Conservation (phyloP, 2,329 filamentous ascomycete genomes). For the Knufia fluminis region DNA sequence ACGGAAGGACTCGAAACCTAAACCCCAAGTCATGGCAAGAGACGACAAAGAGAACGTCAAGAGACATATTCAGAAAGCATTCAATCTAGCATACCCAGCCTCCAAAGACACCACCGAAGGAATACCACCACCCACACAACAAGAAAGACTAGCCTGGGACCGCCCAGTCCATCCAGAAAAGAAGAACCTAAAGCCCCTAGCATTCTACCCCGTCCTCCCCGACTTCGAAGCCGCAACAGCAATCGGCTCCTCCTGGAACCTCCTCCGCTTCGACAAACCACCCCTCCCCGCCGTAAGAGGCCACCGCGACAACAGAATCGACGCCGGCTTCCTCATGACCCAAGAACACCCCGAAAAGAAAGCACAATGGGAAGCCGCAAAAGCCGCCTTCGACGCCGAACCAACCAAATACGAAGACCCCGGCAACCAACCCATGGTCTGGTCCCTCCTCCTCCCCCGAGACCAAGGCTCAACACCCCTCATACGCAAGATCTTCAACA, state of each 20-base stretch:
- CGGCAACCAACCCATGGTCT: constrained; percentile 47
- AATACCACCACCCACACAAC: constrained; percentile 21
- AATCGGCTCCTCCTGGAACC: constrained; percentile 45
- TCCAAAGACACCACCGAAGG: constrained; percentile 38
- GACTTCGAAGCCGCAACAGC: constrained; percentile 53
- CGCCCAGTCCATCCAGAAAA: constrained; percentile 50
- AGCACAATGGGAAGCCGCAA: constrained; percentile 40
- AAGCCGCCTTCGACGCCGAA: constrained; percentile 40
- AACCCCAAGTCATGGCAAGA: constrained; percentile 25
- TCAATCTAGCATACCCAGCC: constrained; percentile 54
- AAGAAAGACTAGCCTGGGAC: constrained; percentile 51
- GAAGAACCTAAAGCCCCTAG: constrained; percentile 47
- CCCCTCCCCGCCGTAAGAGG: constrained; percentile 40
- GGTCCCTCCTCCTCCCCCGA: constrained; percentile 50
- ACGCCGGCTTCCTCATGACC: constrained; percentile 48
- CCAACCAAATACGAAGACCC: constrained; percentile 43
- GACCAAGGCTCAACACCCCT: constrained; percentile 38
- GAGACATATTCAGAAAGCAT: constrained; percentile 53
- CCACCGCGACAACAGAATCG: constrained; percentile 50
- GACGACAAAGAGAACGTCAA: constrained; percentile 55
- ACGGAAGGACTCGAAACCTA: background rate
- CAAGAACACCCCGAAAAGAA: constrained; percentile 40
- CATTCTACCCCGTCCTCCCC: constrained; percentile 52
- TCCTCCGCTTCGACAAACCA: constrained; percentile 54
- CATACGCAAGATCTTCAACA: constrained; percentile 49